A percentile compares a stretch with the other conserved stretches of the same genome.
Evolutionary conservation across 441 rosid genomes (phyloP).

Genomic region (Manihot esculenta): DNA sequence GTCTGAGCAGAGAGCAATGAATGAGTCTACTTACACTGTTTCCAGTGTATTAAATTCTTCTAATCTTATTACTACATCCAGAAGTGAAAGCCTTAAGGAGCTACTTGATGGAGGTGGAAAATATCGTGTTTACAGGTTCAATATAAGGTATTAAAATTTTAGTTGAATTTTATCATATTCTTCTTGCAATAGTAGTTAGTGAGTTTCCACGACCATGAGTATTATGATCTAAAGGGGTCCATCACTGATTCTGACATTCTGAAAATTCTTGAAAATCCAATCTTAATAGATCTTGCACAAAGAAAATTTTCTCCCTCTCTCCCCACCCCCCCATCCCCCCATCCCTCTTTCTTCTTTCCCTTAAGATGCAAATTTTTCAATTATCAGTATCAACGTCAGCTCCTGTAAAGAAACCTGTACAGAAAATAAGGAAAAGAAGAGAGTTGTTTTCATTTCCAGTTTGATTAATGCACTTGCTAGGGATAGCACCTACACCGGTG

Average conservation of each 20-base stretch:
- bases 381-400: not conserved
- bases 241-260: not conserved
- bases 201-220: not conserved
- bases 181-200: not conserved
- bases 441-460: not conserved
- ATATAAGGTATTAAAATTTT: slow-evolving; percentile 51
- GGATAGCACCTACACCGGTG: not conserved
- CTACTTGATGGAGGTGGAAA: slow-evolving; percentile 54
- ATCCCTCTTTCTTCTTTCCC: not conserved
- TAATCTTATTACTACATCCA: slow-evolving; percentile 52
- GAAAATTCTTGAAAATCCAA: not conserved
- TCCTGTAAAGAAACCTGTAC: no score
- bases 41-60: slow-evolving; percentile 70
- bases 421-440: not conserved
- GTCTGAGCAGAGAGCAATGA: slow-evolving; percentile 47
- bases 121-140: slow-evolving; percentile 62
- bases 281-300: not conserved
- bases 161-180: slow-evolving; percentile 4
- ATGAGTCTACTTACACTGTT: slow-evolving; percentile 52
- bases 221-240: not conserved
- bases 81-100: slow-evolving; percentile 59
- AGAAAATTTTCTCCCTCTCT: not conserved
- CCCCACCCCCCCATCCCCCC: no score
- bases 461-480: not conserved
- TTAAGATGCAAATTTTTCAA: no score